Percentiles rank a stretch among this genome's conserved stretches.
Conservation (phyloP, 1,284 basidiomycete species). For the Pascua sp. region DNA sequence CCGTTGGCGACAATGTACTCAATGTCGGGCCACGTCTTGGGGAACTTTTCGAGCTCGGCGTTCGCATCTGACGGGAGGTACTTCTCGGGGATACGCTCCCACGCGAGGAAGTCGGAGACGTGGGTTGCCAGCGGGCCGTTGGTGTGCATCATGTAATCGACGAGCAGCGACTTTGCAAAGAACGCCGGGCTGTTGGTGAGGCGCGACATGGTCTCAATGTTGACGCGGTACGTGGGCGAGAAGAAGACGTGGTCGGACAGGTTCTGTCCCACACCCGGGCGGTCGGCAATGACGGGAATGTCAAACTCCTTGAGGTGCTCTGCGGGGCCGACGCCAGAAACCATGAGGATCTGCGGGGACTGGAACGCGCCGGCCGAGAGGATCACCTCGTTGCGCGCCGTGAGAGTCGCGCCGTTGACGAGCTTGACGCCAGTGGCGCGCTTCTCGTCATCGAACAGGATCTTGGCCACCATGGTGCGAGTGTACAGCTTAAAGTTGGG, state of each 20-base stretch:
- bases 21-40: conserved; percentile 1
- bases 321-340: conserved; percentile 7
- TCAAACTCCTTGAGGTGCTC: background rate
- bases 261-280: conserved; percentile 23
- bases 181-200: background rate
- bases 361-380: conserved; percentile 10
- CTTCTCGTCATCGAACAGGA: conserved; percentile 4
- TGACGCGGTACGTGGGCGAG: conserved; percentile 4
- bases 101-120: background rate
- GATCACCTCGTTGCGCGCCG: conserved; percentile 6
- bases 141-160: background rate
- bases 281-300: conserved; percentile 15
- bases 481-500: background rate
- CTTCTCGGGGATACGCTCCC: background rate
- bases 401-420: background rate
- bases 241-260: conserved; percentile 21
- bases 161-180: background rate
- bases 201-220: background rate
- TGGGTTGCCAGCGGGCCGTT: conserved; percentile 1
- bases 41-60: background rate
- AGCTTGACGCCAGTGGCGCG: background rate
- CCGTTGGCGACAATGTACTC: conserved; percentile 1
- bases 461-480: background rate
- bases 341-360: conserved; percentile 6
- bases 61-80: background rate